These are phyloP conservation scores for Tricholoma furcatifolium DNA, from an alignment of 768 basidiomycete genomes.

Conservation along the genomic window DNA sequence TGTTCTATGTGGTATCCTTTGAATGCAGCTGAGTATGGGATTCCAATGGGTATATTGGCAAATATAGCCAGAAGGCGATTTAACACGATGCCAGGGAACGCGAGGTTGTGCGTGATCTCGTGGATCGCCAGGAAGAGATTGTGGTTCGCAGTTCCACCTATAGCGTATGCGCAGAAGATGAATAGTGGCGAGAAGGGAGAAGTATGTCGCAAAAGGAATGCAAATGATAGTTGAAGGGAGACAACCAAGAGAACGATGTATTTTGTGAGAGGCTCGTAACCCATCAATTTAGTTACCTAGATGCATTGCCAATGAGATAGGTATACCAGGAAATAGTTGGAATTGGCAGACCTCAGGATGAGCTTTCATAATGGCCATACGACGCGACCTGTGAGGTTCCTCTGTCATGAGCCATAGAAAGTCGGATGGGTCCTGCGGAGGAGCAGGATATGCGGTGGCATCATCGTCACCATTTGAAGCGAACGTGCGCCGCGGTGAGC, in stretches of 20 bases:
- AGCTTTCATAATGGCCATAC: constrained; percentile 88
- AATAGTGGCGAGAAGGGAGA: constrained; percentile 71
- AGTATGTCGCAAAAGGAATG: constrained; percentile 65
- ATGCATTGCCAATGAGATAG: not conserved
- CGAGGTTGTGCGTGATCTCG: constrained; percentile 97
- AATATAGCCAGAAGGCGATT: constrained; percentile 91
- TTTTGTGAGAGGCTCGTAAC: constrained; percentile 89
- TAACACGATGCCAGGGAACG: constrained; percentile 75
- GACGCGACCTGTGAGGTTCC: constrained; percentile 89
- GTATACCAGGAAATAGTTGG: not conserved
- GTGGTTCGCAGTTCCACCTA: constrained; percentile 96
- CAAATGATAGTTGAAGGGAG: constrained; percentile 64
- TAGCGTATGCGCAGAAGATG: constrained; percentile 72
- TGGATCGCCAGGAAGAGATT: constrained; percentile 98
- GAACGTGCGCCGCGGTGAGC: constrained; percentile 52
- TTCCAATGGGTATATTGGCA: constrained; percentile 90
- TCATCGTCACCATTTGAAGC: constrained; percentile 39
- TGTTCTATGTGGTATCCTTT: constrained; percentile 97
- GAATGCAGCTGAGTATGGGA: constrained; percentile 95
- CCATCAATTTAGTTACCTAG: constrained; percentile 96
- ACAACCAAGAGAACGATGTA: constrained; percentile 87
- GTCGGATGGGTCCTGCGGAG: constrained; percentile 77
- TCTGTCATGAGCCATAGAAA: constrained; percentile 98
- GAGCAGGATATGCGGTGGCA: constrained; percentile 41
- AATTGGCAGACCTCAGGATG: constrained; percentile 75